Conservation (phyloP, 495 filamentous ascomycete species). For the Penicillium simplicissimum region DNA sequence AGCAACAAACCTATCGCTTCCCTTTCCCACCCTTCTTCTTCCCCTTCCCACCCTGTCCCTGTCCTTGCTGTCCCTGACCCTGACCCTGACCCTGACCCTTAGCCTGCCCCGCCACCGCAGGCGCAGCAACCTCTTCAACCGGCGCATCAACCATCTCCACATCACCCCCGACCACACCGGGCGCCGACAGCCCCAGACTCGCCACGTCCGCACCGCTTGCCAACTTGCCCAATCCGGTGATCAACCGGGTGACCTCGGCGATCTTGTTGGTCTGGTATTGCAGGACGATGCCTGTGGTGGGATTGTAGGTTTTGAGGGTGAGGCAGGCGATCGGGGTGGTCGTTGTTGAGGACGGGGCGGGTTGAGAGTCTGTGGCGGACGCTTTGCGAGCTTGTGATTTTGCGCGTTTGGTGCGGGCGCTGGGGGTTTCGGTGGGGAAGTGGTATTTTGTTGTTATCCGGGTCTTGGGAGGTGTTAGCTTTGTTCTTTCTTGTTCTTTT, state of each 20-base stretch:
- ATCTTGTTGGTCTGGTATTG: conserved; percentile 90
- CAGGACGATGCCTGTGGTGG: conserved; percentile 72
- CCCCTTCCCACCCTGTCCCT: conserved; percentile 25
- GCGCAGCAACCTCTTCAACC: conserved; percentile 17
- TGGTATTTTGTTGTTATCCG: conserved; percentile 83
- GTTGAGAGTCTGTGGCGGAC: conserved; percentile 16
- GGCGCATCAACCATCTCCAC: conserved; percentile 44
- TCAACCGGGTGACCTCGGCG: conserved; percentile 82
- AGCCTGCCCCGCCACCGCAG: conserved; percentile 20
- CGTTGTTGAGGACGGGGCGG: conserved; percentile 18
- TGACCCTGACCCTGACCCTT: conserved; percentile 24
- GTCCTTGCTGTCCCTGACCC: too few species aligned
- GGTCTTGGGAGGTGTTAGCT: conserved; percentile 52
- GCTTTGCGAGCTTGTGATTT: conserved; percentile 21
- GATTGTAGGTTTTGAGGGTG: conserved; percentile 88
- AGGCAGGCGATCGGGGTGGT: conserved; percentile 59
- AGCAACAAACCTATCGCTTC: conserved; percentile 14
- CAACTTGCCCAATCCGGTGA: conserved; percentile 70
- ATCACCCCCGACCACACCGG: conserved; percentile 30
- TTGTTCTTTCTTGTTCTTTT: conserved; percentile 7
- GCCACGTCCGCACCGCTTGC: conserved; percentile 61
- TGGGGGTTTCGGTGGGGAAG: conserved; percentile 52
- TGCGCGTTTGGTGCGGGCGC: conserved; percentile 27
- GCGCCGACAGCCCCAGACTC: conserved; percentile 49
- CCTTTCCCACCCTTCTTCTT: conserved; percentile 35